Evolutionary conservation across 106 monocot genomes (phyloP).

Genomic region (Gastrodia elata): DNA sequence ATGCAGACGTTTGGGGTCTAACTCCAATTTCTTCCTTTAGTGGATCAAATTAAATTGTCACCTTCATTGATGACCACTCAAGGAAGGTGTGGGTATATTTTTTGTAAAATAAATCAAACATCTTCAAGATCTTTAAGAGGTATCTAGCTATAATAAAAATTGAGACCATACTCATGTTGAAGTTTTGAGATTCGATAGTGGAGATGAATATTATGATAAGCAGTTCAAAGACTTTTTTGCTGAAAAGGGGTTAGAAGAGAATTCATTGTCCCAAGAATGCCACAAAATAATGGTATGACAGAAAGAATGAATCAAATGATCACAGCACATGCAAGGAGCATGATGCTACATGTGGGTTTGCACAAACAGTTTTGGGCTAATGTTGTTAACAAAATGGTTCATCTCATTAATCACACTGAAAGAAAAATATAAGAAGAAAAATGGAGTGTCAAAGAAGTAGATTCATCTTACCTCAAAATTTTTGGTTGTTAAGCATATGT

Average conservation of each 20-base stretch:
- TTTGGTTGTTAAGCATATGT: constrained; percentile 10
- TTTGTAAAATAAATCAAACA: too few relatives aligned
- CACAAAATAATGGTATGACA: background rate
- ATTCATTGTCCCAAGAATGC: background rate
- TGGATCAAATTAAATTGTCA: too few relatives aligned
- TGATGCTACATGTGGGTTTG: background rate
- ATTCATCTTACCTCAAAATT: constrained; percentile 3
- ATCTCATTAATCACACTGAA: background rate
- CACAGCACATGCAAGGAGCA: background rate
- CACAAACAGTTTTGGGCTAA: background rate
- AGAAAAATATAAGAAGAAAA: background rate
- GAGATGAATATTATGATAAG: constrained; percentile 3
- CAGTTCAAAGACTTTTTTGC: background rate
- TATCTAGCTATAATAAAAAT: background rate
- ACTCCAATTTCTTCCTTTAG: too few relatives aligned
- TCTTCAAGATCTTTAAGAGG: background rate
- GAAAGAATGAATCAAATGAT: constrained; percentile 1
- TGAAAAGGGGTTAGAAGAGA: background rate
- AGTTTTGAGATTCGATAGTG: background rate
- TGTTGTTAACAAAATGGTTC: background rate
- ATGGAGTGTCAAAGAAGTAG: background rate
- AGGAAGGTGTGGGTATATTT: too few relatives aligned
- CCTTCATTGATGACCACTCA: too few relatives aligned
- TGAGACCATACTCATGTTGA: background rate
- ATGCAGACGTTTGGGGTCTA: too few relatives aligned